These are phyloP conservation scores for Pleurotus tuoliensis DNA, from an alignment of 768 basidiomycete genomes.

Conservation along the genomic window DNA sequence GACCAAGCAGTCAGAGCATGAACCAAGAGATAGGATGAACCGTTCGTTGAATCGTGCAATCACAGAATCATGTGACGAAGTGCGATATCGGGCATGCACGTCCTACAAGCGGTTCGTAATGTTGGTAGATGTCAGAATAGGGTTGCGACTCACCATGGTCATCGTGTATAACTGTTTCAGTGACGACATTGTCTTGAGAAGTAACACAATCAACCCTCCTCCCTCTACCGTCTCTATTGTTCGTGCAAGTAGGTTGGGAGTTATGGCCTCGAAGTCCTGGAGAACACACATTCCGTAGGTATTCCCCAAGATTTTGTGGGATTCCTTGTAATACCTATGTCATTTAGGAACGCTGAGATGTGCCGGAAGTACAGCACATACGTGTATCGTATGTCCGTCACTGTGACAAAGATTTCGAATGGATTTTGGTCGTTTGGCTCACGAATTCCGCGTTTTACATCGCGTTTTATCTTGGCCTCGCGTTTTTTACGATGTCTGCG, in stretches of 20 bases:
- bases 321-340: conserved; percentile 90
- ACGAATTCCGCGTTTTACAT: conserved; percentile 90
- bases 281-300: conserved; percentile 97
- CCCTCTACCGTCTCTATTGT: conserved; percentile 99
- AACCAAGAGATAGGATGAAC: conserved; percentile 94
- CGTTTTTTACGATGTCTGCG: conserved; percentile 91
- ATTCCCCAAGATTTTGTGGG: conserved; percentile 93
- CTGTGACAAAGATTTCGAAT: conserved; percentile 96
- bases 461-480: conserved; percentile 94
- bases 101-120: conserved; percentile 50
- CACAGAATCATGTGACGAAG: conserved; percentile 83
- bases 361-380: conserved; percentile 33
- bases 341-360: not conserved
- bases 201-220: conserved; percentile 81
- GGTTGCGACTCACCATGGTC: conserved; percentile 55
- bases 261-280: conserved; percentile 98
- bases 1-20: conserved; percentile 88
- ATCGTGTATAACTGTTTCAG: conserved; percentile 89
- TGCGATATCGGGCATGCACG: conserved; percentile 92
- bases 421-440: conserved; percentile 96
- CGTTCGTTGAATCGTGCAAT: conserved; percentile 98
- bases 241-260: conserved; percentile 92
- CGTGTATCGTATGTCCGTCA: conserved; percentile 99
- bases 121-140: not conserved
- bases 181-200: conserved; percentile 94